Evolutionary conservation across 1,139 yeast genomes (phyloP), one percentile per base, ranked within the genome.

Genomic region (Schizosaccharomyces versatilis): DNA sequence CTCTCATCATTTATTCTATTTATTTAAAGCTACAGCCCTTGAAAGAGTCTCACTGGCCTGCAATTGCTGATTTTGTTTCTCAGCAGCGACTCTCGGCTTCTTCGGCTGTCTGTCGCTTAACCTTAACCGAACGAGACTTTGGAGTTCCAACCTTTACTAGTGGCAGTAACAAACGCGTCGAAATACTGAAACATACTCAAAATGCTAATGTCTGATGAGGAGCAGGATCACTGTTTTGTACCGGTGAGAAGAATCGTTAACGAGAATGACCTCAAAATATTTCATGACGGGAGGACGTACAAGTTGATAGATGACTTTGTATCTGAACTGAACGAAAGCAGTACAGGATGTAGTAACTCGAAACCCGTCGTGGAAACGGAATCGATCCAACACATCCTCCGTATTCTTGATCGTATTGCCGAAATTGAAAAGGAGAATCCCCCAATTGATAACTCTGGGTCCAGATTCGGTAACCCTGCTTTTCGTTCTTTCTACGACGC

Each of bases 401-500:
- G 15, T 9, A 58, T 79, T 0, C 65, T 88, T 14, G 71, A 72
- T 5, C 61, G 68, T 1, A 73, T 86, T 0, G 68, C 69, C 2
- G 58, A 51, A 0, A 64, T 77, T 0, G 73, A 82, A 0, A 71
- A 71, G 2, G 60, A 63, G 1, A 77, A 82, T 63, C 96, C 96
- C 0, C 88, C 94, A 0, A 68, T 74, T 19, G 90, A 81, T 58
- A 75, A 77, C 56, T 73, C 71, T n/a, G 68, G 75, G 1, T 82
- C 95, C 7, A 71, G 99, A 59, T 90, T 90, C 65, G 99, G 99
- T 1, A 93, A 93, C 63, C 71, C 78, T 9, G 97, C 90, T 65
- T 90, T 90, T 67, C 72, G 83, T 52, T 88, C 79, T 58, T 84
- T 88, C 62, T 85, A 83, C 65, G 94, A 85, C 64, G 81, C 77